These are phyloP conservation scores for Tuber melanosporum DNA, from an alignment of 495 filamentous ascomycete species.

Conservation along the genomic window DNA sequence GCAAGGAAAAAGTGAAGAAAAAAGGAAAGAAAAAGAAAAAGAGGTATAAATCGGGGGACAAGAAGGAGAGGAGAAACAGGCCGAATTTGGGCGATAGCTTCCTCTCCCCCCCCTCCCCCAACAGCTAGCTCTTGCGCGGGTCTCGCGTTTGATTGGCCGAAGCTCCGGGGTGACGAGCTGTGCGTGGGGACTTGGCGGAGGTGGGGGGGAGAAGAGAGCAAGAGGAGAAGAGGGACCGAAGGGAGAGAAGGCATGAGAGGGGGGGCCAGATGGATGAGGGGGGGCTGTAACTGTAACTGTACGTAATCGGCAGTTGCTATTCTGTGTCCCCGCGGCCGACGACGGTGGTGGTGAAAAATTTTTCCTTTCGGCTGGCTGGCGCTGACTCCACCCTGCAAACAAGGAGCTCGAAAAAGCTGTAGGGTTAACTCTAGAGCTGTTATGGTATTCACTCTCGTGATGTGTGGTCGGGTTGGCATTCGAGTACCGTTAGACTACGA, in stretches of 20 bases:
- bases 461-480: neutral
- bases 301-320: slow-evolving; percentile 36
- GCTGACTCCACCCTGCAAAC: neutral
- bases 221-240: slow-evolving; percentile 24
- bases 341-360: neutral
- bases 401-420: slow-evolving; percentile 2
- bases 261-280: slow-evolving; percentile 25
- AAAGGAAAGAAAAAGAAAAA: slow-evolving; percentile 22
- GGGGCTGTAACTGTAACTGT: slow-evolving; percentile 18
- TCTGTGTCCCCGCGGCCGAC: slow-evolving; percentile 3
- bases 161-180: slow-evolving; percentile 30
- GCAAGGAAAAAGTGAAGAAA: slow-evolving; percentile 8
- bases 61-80: slow-evolving; percentile 31
- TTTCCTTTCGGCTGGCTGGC: neutral
- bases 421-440: neutral
- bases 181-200: slow-evolving; percentile 29
- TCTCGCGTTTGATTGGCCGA: slow-evolving; percentile 27
- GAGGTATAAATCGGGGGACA: slow-evolving; percentile 29
- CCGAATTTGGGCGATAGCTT: slow-evolving; percentile 38
- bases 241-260: slow-evolving; percentile 9
- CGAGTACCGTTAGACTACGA: too few species aligned
- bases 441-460: neutral
- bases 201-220: slow-evolving; percentile 20
- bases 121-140: slow-evolving; percentile 34
- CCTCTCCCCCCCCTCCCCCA: slow-evolving; percentile 13